A percentile compares a stretch with the other conserved stretches of the same genome.
Conservation (phyloP, 129 eudicot species). For the Tagetes patula region DNA sequence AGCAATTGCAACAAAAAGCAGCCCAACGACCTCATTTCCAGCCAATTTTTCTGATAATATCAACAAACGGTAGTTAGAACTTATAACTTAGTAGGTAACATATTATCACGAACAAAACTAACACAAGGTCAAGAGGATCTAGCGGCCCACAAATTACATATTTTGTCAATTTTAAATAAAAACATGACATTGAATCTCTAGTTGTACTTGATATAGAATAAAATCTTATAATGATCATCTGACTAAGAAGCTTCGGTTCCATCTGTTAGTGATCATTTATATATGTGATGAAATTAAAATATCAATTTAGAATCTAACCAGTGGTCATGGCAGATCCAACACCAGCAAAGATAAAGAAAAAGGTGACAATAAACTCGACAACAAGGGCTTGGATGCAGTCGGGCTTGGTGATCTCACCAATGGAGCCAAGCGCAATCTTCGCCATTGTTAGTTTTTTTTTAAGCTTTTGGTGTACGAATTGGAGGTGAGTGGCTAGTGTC, state of each 20-base stretch:
- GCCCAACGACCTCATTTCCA: slow-evolving; percentile 65
- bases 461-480: not conserved
- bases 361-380: slow-evolving; percentile 84
- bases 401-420: slow-evolving; percentile 55
- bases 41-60: slow-evolving; percentile 47
- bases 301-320: slow-evolving; percentile 32
- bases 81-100: not conserved
- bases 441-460: slow-evolving; percentile 41
- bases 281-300: not conserved
- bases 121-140: too few species aligned
- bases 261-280: too few species aligned
- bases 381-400: slow-evolving; percentile 77
- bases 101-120: not conserved
- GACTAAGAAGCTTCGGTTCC: too few species aligned
- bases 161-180: too few species aligned
- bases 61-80: not conserved
- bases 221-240: too few species aligned
- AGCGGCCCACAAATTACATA: too few species aligned
- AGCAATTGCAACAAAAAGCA: slow-evolving; percentile 73
- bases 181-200: too few species aligned
- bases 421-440: slow-evolving; percentile 68
- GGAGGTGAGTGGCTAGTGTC: not conserved
- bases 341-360: slow-evolving; percentile 77
- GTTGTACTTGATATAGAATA: too few species aligned
- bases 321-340: slow-evolving; percentile 91